phyloP scores from a whole-genome alignment of 371 early-diverging fungal genomes.

The Mucor saturninus region DNA sequence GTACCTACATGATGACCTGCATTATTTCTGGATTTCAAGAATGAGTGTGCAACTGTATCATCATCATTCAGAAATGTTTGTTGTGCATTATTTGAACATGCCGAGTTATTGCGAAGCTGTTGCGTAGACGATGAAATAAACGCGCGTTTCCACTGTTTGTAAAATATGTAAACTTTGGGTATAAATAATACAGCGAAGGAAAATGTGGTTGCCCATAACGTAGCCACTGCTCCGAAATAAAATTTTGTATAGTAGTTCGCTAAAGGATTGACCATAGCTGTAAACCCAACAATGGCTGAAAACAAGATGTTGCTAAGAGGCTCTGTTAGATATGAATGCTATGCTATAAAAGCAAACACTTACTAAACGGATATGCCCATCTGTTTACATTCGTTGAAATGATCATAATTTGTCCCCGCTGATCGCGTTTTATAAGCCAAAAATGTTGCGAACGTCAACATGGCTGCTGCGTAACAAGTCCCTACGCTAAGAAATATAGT shows the following conservation, averaged over 20 bases:
- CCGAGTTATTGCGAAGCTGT: neutral
- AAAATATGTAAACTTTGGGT: constrained; percentile 50
- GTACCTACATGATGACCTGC: neutral
- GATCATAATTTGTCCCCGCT: constrained; percentile 48
- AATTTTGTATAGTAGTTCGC: constrained; percentile 55
- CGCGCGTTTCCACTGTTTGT: constrained; percentile 11
- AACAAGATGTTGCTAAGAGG: constrained; percentile 52
- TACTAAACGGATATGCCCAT: constrained; percentile 64
- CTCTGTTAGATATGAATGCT: neutral
- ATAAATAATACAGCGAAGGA: constrained; percentile 54
- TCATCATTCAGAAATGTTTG: neutral
- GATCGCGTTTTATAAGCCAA: constrained; percentile 59
- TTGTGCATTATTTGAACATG: neutral
- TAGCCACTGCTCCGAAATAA: constrained; percentile 46
- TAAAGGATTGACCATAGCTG: constrained; percentile 48
- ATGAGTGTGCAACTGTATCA: constrained; percentile 1
- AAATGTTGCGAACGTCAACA: constrained; percentile 55
- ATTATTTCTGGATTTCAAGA: constrained; percentile 4
- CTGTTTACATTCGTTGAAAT: constrained; percentile 60
- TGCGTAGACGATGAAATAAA: constrained; percentile 6
- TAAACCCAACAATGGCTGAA: constrained; percentile 54
- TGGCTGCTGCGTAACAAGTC: constrained; percentile 36
- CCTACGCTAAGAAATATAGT: constrained; percentile 34
- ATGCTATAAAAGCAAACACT: constrained; percentile 23
- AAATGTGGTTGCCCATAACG: constrained; percentile 58